Base-by-base conservation (phyloP, 768 basidiomycete species). In the Lactarius indigo region DNA sequence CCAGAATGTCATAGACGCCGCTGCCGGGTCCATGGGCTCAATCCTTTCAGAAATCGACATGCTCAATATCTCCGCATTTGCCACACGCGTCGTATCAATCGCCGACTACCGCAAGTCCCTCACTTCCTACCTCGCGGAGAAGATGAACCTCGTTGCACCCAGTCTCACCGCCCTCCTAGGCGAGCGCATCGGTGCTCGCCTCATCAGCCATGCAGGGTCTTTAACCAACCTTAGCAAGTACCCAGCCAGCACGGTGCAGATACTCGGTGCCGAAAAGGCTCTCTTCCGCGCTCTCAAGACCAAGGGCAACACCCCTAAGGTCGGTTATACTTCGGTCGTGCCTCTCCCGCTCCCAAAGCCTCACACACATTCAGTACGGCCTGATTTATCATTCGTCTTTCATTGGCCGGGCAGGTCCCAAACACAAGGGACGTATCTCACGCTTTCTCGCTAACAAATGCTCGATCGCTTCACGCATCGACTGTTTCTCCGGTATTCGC, bases 371-470 rank as follows among this genome's bases (percentile, higher is more conserved):
- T 6, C 75, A 98, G 92, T 98, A 98, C 74, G 96, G 96, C 74
- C 85, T 98, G n/a, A 84, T 98, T 71, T 98, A 96, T 78, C 95
- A 98, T 79, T 96, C 95, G 23, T 84, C 94, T 1, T 98, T 97
- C 81, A 98, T 98, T 75, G 95, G 94, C 13, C 91, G 95, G 54
- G 96, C 96, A 5, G 92, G 89, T 20, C 84, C 94, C 52, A 96
- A 95, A 78, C 87, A 92, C 83, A 98, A 98, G 82, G 96, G 96
- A 12, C 90, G 96, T 63, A 98, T 98, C 75, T 97, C 96, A 4
- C 89, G 96, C n/a, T 98, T 98, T 85, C 83, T 98, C 9, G 96
- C 96, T 44, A 98, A 98, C 84, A 98, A 98, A 79, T 95, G 94
- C 75, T 96, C 95, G 63, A 98, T 98, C 72, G 96, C 96, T 2